Percentiles rank a stretch among this genome's conserved stretches.
Conservation (phyloP, 1,284 basidiomycete species). For the Tilletiopsis washingtonensis region DNA sequence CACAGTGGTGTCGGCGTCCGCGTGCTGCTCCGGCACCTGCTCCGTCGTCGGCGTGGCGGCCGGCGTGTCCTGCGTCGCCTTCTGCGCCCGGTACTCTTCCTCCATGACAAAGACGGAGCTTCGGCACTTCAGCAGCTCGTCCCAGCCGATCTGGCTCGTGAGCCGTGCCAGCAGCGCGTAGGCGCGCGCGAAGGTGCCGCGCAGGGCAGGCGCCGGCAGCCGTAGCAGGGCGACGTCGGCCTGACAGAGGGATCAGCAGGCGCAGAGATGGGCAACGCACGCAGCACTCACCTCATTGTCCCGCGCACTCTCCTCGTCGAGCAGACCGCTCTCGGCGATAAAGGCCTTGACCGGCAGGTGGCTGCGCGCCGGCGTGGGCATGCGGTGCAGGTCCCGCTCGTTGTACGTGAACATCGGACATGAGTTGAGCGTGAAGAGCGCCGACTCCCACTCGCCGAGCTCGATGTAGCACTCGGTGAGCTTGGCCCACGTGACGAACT, state of each 20-base stretch:
- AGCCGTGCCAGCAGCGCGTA: constrained; percentile 82
- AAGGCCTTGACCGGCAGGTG: constrained; percentile 79
- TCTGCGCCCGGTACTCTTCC: constrained; percentile 78
- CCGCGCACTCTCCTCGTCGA: constrained; percentile 57
- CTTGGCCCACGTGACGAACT: constrained; percentile 98
- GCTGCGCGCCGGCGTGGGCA: constrained; percentile 69
- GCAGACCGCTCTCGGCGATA: constrained; percentile 64
- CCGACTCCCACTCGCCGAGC: constrained; percentile 71
- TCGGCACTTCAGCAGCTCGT: constrained; percentile 89
- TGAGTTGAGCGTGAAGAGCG: constrained; percentile 89
- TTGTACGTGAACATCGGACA: constrained; percentile 99
- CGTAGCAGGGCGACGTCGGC: constrained; percentile 88
- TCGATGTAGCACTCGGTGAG: constrained; percentile 91
- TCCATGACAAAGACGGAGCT: constrained; percentile 98
- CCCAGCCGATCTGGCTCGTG: constrained; percentile 92
- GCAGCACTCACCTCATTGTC: constrained; percentile 61
- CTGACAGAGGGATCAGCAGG: constrained; percentile 46
- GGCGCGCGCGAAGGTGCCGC: constrained; percentile 91
- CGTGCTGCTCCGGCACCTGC: not conserved
- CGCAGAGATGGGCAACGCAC: constrained; percentile 5
- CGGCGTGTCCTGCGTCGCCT: constrained; percentile 33
- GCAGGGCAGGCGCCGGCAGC: constrained; percentile 82
- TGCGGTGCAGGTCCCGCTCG: constrained; percentile 85
- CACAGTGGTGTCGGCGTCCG: not conserved
- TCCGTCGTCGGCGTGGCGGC: not conserved